Conservation (phyloP, 306 rosid species). For the Cucurbita argyrosperma region DNA sequence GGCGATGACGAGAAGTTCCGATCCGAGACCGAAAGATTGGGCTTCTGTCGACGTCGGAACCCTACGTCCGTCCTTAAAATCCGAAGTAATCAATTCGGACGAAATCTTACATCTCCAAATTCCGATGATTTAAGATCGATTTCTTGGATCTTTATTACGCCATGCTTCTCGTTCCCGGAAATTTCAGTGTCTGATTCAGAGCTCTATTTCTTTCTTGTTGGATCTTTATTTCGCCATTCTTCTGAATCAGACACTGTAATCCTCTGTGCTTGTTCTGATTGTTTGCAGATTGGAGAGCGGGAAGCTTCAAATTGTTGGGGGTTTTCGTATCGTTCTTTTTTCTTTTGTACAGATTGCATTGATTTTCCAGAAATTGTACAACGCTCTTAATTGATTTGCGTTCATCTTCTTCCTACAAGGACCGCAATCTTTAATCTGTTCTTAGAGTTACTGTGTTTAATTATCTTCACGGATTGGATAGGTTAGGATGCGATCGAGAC, state of each 20-base stretch:
- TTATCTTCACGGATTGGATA: not conserved
- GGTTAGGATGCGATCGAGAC: constrained; percentile 34
- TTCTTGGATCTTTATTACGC: no score
- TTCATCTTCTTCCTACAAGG: not conserved
- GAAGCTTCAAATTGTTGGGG: not conserved
- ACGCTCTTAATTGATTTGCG: not conserved
- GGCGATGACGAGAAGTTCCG: not conserved
- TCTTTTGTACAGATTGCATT: not conserved
- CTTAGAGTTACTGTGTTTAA: not conserved
- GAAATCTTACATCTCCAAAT: not conserved
- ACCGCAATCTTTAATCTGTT: not conserved
- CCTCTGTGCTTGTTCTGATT: not conserved
- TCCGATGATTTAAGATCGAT: no score
- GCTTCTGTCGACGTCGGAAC: not conserved
- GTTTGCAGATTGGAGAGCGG: not conserved
- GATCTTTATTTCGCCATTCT: not conserved
- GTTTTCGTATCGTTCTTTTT: not conserved
- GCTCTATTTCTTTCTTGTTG: not conserved
- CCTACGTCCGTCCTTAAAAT: not conserved
- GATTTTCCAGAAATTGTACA: not conserved
- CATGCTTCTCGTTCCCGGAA: not conserved
- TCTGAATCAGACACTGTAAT: not conserved
- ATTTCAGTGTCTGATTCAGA: constrained; percentile 5
- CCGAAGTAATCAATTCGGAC: constrained; percentile 2
- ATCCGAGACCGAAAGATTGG: not conserved